A percentile compares a stretch with the other conserved stretches of the same genome.
Evolutionary conservation across 371 early-diverging fungal genomes (phyloP).

Genomic region (Thermomucor indicae-seudaticae): DNA sequence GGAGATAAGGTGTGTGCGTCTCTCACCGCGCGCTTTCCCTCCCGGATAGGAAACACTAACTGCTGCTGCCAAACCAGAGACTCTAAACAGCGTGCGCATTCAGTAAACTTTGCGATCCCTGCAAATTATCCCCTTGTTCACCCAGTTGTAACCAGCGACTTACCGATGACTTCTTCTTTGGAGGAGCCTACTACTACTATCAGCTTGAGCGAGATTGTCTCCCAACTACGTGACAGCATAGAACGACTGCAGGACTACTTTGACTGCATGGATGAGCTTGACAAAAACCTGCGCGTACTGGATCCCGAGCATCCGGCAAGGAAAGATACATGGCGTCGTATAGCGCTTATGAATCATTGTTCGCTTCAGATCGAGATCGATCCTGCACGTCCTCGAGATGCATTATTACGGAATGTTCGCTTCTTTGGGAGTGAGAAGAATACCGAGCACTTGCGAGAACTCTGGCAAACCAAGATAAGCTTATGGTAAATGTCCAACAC

Average conservation of each 20-base stretch:
- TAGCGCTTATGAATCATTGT: slow-evolving; percentile 41
- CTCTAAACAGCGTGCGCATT: slow-evolving; percentile 4
- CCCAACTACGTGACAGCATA: not conserved
- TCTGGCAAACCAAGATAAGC: too few relatives aligned
- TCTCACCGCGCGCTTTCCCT: too few relatives aligned
- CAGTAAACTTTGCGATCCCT: slow-evolving; percentile 13
- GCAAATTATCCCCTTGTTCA: slow-evolving; percentile 15
- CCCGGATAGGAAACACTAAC: not conserved
- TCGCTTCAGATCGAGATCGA: slow-evolving; percentile 35
- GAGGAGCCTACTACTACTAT: slow-evolving; percentile 3
- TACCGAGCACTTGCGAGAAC: slow-evolving; percentile 16
- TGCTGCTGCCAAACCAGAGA: not conserved
- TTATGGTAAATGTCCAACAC: not conserved
- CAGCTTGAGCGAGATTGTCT: not conserved
- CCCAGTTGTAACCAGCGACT: slow-evolving; percentile 5
- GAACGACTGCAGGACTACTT: slow-evolving; percentile 12
- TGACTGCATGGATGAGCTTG: slow-evolving; percentile 34
- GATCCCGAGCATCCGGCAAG: slow-evolving; percentile 35
- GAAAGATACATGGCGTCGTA: slow-evolving; percentile 31
- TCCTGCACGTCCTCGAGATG: slow-evolving; percentile 12
- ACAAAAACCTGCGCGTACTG: slow-evolving; percentile 27
- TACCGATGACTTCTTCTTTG: slow-evolving; percentile 8
- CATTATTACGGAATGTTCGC: slow-evolving; percentile 18
- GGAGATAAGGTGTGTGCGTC: not conserved
- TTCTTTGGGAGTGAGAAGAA: slow-evolving; percentile 40